These are phyloP conservation scores for Tetragonia tetragonoides DNA, from an alignment of 148 eudicot genomes.

Conservation along the genomic window DNA sequence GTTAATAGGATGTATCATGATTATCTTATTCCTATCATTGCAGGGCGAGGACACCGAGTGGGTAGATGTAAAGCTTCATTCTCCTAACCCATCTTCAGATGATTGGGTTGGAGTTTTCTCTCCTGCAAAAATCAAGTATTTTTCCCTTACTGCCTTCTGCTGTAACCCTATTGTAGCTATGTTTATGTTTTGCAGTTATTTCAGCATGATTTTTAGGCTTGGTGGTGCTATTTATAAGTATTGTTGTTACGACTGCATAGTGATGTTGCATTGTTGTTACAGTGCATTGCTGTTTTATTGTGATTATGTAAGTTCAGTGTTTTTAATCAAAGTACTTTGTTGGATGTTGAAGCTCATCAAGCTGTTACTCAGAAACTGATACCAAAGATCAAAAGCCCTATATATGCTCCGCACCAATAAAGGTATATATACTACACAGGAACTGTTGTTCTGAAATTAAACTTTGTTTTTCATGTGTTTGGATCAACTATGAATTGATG, in stretches of 20 bases:
- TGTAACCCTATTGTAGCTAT: not conserved
- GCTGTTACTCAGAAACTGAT: conserved; percentile 49
- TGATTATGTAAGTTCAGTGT: not conserved
- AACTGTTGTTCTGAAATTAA: not conserved
- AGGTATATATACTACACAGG: conserved; percentile 37
- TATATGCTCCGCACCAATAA: conserved; percentile 81
- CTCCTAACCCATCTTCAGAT: conserved; percentile 55
- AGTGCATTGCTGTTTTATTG: not conserved
- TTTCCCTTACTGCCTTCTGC: not conserved
- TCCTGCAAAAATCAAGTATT: conserved; percentile 59
- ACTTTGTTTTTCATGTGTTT: not conserved
- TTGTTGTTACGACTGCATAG: not conserved
- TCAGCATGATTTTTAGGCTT: conserved; percentile 1
- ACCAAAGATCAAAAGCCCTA: conserved; percentile 53
- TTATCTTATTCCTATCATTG: conserved; percentile 6
- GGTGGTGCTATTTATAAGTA: not conserved
- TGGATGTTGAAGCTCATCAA: conserved; percentile 50
- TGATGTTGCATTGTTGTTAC: not conserved
- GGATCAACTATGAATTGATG: not conserved
- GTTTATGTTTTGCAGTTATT: not conserved
- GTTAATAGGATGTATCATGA: not conserved
- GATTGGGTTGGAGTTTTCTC: conserved; percentile 97
- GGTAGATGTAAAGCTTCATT: conserved; percentile 57
- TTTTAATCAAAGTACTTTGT: conserved; percentile 3
- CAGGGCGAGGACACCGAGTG: conserved; percentile 81